Conservation (phyloP, 257 asterid genomes). For the Linaria vulgaris region DNA sequence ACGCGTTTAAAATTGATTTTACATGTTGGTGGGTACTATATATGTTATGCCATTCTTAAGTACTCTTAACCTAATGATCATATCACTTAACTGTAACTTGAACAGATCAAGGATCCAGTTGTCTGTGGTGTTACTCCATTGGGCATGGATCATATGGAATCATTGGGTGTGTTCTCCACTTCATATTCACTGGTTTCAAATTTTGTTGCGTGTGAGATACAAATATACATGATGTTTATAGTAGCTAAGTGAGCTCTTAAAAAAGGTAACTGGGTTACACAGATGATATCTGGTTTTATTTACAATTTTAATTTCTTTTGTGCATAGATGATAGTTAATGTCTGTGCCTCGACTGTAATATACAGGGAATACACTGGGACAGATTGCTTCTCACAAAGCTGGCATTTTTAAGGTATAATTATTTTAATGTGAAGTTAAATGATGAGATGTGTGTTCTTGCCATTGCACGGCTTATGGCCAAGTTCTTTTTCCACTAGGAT, state of each 20-base stretch:
- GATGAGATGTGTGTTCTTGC: conserved; percentile 15
- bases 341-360: conserved; percentile 7
- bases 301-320: conserved; percentile 4
- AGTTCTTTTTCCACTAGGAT: conserved; percentile 28
- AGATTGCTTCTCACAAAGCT: conserved; percentile 92
- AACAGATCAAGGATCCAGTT: conserved; percentile 76
- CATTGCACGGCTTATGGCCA: conserved; percentile 26
- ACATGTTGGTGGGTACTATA: too few relatives aligned
- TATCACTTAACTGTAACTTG: conserved; percentile 17
- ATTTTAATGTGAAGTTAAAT: conserved; percentile 25
- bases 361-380: conserved; percentile 57
- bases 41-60: background rate
- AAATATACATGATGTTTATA: background rate
- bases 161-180: conserved; percentile 53
- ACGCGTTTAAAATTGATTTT: background rate
- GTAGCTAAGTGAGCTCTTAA: background rate
- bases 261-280: too few relatives aligned
- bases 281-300: conserved; percentile 9
- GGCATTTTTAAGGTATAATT: conserved; percentile 77
- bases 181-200: background rate
- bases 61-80: conserved; percentile 18
- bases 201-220: background rate
- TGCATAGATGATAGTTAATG: conserved; percentile 18
- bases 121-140: conserved; percentile 90
- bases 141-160: conserved; percentile 97